Evolutionary conservation across 495 filamentous ascomycete species (phyloP).

Genomic region (Aspergillus cavernicola): DNA sequence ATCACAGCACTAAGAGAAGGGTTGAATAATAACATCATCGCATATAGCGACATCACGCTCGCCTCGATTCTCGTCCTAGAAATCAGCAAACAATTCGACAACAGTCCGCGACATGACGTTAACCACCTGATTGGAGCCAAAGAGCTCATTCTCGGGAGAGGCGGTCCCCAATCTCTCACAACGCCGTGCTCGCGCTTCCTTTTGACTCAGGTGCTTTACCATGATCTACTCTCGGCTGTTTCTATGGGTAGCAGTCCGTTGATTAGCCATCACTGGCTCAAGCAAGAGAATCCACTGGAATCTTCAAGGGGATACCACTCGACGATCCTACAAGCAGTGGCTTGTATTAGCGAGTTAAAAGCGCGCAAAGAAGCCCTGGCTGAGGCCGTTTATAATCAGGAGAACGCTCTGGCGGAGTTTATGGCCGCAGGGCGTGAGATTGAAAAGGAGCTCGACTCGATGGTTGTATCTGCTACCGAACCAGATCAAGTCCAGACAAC

Average conservation of each 20-base stretch:
- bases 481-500: background rate
- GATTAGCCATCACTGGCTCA: background rate
- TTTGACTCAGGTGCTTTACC: background rate
- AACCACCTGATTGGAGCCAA: background rate
- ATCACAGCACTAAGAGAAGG: background rate
- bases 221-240: background rate
- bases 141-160: background rate
- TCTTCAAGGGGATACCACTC: background rate
- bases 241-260: background rate
- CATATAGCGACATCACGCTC: background rate
- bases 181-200: background rate
- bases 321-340: background rate
- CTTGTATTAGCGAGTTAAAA: background rate
- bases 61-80: background rate
- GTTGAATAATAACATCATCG: background rate
- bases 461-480: background rate
- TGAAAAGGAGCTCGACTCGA: background rate
- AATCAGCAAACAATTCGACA: background rate
- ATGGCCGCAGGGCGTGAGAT: background rate
- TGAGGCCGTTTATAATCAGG: too few species aligned
- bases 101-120: background rate
- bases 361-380: background rate
- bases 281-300: background rate
- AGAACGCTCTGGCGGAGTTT: background rate
- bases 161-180: background rate